These are phyloP conservation scores for Dissoconium aciculare DNA, from an alignment of 2,329 filamentous ascomycete species.

Conservation along the genomic window DNA sequence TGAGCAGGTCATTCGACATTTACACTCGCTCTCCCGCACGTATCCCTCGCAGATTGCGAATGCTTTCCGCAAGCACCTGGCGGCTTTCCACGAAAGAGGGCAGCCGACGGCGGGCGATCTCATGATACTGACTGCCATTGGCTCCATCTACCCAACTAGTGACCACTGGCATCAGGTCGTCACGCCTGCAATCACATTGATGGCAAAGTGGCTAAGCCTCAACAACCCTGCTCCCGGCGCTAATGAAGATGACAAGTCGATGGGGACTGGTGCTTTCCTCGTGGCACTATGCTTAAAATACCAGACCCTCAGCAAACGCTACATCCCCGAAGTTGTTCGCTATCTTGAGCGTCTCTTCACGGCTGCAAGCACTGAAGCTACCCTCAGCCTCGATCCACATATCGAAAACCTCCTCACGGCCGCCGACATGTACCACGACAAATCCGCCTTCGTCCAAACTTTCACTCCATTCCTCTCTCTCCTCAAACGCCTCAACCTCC, in stretches of 20 bases:
- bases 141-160: constrained; percentile 78
- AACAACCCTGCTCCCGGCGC: constrained; percentile 44
- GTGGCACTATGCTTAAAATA: constrained; percentile 67
- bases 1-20: constrained; percentile 71
- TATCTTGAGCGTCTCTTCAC: constrained; percentile 60
- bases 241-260: constrained; percentile 50
- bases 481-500: constrained; percentile 19
- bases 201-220: constrained; percentile 69
- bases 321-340: constrained; percentile 75
- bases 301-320: constrained; percentile 68
- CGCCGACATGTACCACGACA: constrained; percentile 57
- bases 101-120: constrained; percentile 54
- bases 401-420: constrained; percentile 51
- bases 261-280: constrained; percentile 63
- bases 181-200: constrained; percentile 76
- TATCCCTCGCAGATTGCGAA: constrained; percentile 65
- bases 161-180: constrained; percentile 95
- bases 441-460: constrained; percentile 63
- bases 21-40: constrained; percentile 81
- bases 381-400: constrained; percentile 26
- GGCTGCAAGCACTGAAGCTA: constrained; percentile 31
- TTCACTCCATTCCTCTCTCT: constrained; percentile 43
- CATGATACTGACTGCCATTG: constrained; percentile 66
- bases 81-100: constrained; percentile 39
- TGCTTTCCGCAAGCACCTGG: constrained; percentile 61